phyloP scores from a whole-genome alignment of 495 filamentous ascomycete genomes.

The Platismatia glauca region DNA sequence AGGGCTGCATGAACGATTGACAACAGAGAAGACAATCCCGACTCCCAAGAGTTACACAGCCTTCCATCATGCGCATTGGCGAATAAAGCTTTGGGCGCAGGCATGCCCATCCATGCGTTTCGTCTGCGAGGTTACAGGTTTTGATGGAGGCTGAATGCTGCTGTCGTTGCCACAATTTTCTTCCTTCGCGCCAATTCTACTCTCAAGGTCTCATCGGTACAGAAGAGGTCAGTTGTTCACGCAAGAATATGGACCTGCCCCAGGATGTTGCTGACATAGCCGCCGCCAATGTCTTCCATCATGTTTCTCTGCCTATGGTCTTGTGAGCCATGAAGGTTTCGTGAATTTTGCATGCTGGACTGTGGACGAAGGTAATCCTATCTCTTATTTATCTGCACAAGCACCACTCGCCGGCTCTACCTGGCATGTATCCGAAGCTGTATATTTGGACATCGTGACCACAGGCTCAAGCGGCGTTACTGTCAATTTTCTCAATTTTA shows the following conservation, averaged over 20 bases:
- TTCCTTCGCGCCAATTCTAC: neutral
- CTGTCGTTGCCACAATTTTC: neutral
- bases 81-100: neutral
- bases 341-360: neutral
- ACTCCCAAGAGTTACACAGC: neutral
- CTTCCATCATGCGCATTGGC: neutral
- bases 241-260: neutral
- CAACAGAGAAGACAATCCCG: too few species aligned
- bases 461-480: neutral
- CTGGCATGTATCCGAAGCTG: neutral
- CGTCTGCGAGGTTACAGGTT: neutral
- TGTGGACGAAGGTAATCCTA: neutral
- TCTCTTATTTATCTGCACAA: neutral
- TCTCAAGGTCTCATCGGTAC: neutral
- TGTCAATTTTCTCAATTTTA: neutral
- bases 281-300: neutral
- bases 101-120: neutral
- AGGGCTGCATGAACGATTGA: neutral
- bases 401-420: neutral
- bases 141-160: neutral
- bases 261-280: neutral
- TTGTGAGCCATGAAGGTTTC: neutral
- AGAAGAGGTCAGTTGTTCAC: neutral
- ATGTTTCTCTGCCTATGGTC: neutral
- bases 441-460: neutral